Base-by-base conservation (phyloP, 2,329 filamentous ascomycete species). In the Epichloe gansuensis region DNA sequence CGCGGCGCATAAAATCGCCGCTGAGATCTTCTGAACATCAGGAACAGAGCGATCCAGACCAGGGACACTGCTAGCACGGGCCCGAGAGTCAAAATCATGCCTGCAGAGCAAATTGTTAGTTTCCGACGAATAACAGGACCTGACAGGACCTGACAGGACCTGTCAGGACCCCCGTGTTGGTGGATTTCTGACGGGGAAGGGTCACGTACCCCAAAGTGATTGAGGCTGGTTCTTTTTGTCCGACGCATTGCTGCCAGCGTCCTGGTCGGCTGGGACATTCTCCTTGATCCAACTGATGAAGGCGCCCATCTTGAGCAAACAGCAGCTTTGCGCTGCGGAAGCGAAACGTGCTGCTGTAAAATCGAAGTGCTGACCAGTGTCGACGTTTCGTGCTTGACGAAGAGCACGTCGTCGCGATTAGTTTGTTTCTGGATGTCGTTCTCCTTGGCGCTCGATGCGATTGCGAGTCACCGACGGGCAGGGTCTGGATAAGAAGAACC, bases 1-100 rank as follows among this genome's bases (percentile, higher is more conserved):
- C 80, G 70, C 5, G 80, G 78, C 6, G 76, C 70, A 62, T 82
- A 82, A 50, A 80, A 78, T 28, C 78, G 72, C 23, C 69, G 65
- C 42, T 72, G 70, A 31, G 69, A 74, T 48, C 69, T 69, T 43
- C 80, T 69, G 41, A 77, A 60, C 15, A 73, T 46, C 49, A 80
- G 58, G 61, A 82, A 82, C 52, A 79, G 65, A 55, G 67, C 31
- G n/a, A 81, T 52, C 58, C 76, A 80, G 37, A 77, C 59, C 28
- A 57, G 65, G 5, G 76, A 71, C 54, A 75, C 72, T 44, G 75
- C 56, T 45, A 77, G 59, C 5, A 81, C 71, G 9, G 80, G 80
- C 7, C 78, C 58, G 17, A 82, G 70, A 35, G 79, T 82, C 61
- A 69, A 69, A 46, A 79, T 38, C 68, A 71, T 71, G 62, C 67